Evolutionary conservation across 345 rosid species (phyloP), one percentile per base, ranked within the genome.

Genomic region (Gossypium raimondii): DNA sequence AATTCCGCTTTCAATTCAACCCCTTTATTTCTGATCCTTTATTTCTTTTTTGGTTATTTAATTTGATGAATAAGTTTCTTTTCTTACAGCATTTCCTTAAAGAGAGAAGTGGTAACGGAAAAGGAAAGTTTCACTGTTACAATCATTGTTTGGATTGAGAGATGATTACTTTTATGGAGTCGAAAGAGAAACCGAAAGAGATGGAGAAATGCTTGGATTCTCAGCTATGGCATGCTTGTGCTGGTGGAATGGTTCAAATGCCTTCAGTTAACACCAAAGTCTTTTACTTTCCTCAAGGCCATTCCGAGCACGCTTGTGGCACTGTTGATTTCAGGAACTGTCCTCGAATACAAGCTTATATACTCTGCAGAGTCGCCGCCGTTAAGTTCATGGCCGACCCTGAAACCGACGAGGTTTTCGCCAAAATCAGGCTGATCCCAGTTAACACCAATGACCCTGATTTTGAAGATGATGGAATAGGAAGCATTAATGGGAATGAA

Each of bases 231-330:
- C 94, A 90, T 70, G 92, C 94, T 72, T 90, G 94, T 73, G 92
- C 94, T 13, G 94, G 94, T 24, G 89, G 92, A n/a, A 87, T 90
- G 94, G 89, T 90, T 41, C 92, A 88, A 76, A 87, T 87, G 87
- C 94, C 94, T 20, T 68, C 84, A 2, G 58, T 87, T 22, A 84
- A 80, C 80, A 43, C 89, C 53, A 90, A 80, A 80, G 86, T 90
- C 38, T 80, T 79, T 56, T 90, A 90, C 79, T 90, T 90, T 70
- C 94, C 94, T 24, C 94, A 90, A 59, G 94, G 94, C 66, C 94
- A 90, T 47, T 88, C 87, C 1, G 94, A 90, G 82, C 94, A 90
- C 67, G 87, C 91, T 4, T 84, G 71, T 7, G 85, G 84, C 17
- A 79, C 82, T 3, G 86, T 87, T 2, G 90, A 88, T 70, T 87